phyloP scores from a whole-genome alignment of 352 stramenopile species.

The Globisporangium orthogonon region DNA sequence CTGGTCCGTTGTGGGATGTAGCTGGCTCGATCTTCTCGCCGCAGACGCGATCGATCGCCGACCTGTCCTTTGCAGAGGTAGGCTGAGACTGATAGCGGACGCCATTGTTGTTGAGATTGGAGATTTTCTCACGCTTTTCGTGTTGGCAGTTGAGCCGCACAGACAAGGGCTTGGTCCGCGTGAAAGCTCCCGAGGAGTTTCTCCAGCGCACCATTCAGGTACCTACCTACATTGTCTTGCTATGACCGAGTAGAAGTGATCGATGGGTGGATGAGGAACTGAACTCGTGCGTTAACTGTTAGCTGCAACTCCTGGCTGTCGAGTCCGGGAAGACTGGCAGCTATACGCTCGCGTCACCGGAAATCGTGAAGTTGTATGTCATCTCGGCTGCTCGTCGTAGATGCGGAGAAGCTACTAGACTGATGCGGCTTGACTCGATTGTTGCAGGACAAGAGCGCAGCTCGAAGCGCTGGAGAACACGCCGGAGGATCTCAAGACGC shows the following conservation, averaged over 20 bases:
- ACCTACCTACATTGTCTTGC: background rate
- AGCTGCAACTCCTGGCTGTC: constrained; percentile 33
- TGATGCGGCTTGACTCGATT: background rate
- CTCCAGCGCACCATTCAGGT: constrained; percentile 72
- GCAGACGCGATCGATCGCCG: constrained; percentile 64
- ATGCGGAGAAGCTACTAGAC: no score
- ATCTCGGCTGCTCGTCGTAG: no score
- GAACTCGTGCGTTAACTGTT: background rate
- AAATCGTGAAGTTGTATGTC: constrained; percentile 38
- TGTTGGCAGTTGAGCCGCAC: constrained; percentile 59
- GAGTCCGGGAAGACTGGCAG: constrained; percentile 24
- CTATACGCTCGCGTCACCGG: constrained; percentile 39
- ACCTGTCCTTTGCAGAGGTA: constrained; percentile 80
- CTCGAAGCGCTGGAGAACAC: constrained; percentile 59
- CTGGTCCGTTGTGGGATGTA: constrained; percentile 12
- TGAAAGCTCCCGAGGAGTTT: constrained; percentile 77
- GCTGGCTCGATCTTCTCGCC: constrained; percentile 71
- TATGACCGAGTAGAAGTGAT: background rate
- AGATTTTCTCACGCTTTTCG: background rate
- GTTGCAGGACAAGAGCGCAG: constrained; percentile 38
- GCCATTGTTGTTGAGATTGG: background rate
- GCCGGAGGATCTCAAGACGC: constrained; percentile 44
- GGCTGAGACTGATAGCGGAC: background rate
- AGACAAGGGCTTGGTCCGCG: constrained; percentile 68
- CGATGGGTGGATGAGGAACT: background rate